A percentile compares a stretch with the other conserved stretches of the same genome.
phyloP scores from a whole-genome alignment of 495 filamentous ascomycete species.

The Sabuloglossum arenarium region DNA sequence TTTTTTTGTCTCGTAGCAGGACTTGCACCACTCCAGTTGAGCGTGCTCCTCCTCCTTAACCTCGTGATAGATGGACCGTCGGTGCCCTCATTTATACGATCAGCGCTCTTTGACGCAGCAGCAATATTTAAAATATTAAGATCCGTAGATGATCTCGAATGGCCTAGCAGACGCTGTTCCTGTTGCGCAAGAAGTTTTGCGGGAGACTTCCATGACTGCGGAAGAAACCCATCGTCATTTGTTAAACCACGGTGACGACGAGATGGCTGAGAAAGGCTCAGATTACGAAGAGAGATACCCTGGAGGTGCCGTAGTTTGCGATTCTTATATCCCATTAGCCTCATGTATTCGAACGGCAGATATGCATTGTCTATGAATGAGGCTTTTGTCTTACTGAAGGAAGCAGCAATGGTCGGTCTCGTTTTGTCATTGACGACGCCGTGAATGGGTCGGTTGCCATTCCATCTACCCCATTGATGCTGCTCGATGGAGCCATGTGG shows the following conservation, averaged over 20 bases:
- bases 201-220: conserved; percentile 41
- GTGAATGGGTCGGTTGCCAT: neutral
- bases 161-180: conserved; percentile 33
- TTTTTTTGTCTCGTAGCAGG: conserved; percentile 50
- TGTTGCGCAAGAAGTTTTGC: conserved; percentile 44
- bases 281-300: conserved; percentile 72
- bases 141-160: conserved; percentile 55
- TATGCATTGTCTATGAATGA: neutral
- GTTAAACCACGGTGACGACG: conserved; percentile 44
- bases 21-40: conserved; percentile 44
- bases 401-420: conserved; percentile 1
- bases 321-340: conserved; percentile 29
- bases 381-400: neutral
- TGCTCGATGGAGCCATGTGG: neutral
- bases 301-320: conserved; percentile 75
- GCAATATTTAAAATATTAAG: conserved; percentile 21
- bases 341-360: neutral
- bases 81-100: neutral
- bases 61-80: conserved; percentile 2
- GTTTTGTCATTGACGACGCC: neutral
- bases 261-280: conserved; percentile 33
- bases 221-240: conserved; percentile 67
- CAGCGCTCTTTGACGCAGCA: neutral
- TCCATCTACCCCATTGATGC: neutral
- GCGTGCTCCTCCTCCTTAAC: conserved; percentile 41